Base-by-base conservation (phyloP, 352 stramenopile species). In the Phytophthora citricola region DNA sequence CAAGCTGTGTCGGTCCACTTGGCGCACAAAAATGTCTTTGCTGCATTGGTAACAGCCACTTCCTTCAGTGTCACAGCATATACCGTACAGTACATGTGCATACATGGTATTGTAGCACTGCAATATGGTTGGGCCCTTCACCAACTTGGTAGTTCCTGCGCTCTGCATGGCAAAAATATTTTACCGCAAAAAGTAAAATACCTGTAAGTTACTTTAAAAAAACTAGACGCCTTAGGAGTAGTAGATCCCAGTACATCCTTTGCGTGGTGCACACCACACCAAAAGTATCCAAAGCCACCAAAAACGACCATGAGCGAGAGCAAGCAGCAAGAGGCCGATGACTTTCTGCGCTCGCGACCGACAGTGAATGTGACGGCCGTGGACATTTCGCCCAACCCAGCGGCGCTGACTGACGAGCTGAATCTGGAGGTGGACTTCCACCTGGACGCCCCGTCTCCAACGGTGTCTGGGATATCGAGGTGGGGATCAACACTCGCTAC, bases 361-460 rank as follows among this genome's bases (percentile, higher is more conserved):
- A 34, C 59, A 22, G 88, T 96, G 32, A 70, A 92, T 40, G 71
- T 96, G 31, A 85, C 78, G 24, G 78, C 69, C n/a, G 81, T 96
- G 40, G 86, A 96, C 36, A 83, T 94, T 31, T 94, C 88, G 47
- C 88, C 88, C 10, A 96, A 96, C 53, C 88, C 88, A 7, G 86
- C 88, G 24, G 63, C 75, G 39, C 78, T 96, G 38, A 80, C 75
- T 12, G 88, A 89, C 46, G 83, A 92, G 53, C 72, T 96, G 34
- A 87, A 90, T 55, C 73, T 96, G 48, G 82, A 94, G 55, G 86
- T 94, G 34, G 85, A 94, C 48, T 96, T 96, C 56, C 65, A 69
- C 14, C 61, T 96, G 27, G 78, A 89, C 66, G 73, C 81, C 44
- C 87, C 15, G 82, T 96, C 24, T 52, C 38, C 26, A 76, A 83